phyloP scores from a whole-genome alignment of 31 red algal genomes.

The Porphyra umbilicalis region DNA sequence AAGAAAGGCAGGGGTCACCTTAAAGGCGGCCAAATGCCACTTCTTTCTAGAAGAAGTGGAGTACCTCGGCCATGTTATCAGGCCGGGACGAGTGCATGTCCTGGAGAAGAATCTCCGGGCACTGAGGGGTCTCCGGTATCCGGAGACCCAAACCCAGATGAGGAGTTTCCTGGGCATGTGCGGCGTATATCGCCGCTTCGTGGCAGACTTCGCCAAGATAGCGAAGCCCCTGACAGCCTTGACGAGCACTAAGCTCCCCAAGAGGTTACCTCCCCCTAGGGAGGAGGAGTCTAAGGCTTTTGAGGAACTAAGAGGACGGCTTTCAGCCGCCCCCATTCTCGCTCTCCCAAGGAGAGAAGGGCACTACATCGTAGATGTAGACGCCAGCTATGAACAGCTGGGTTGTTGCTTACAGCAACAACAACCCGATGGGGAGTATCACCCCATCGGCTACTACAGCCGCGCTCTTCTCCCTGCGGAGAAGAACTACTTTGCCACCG shows the following conservation, averaged over 20 bases:
- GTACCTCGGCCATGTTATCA: background rate
- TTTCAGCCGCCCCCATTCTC: background rate
- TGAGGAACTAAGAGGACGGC: background rate
- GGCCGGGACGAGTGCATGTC: background rate
- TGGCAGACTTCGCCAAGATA: background rate
- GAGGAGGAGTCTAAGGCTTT: background rate
- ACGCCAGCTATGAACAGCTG: slow-evolving; percentile 10
- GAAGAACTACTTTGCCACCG: background rate
- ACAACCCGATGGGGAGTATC: background rate
- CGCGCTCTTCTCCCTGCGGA: background rate
- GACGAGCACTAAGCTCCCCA: background rate
- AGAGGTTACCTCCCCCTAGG: background rate
- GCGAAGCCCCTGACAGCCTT: slow-evolving; percentile 6
- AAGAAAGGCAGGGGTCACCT: background rate
- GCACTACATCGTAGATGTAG: slow-evolving; percentile 12
- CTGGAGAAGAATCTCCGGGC: background rate
- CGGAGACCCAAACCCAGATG: background rate
- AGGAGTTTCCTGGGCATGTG: slow-evolving; percentile 14
- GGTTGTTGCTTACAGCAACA: slow-evolving; percentile 14
- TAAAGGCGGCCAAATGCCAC: slow-evolving; percentile 16
- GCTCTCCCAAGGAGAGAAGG: background rate
- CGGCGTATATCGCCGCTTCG: slow-evolving; percentile 24
- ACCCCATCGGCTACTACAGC: slow-evolving; percentile 9
- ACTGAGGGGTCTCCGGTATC: background rate
- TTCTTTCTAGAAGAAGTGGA: slow-evolving; percentile 2